These are phyloP conservation scores for Huntiella abstrusa DNA, from an alignment of 2,329 filamentous ascomycete species.

Conservation along the genomic window DNA sequence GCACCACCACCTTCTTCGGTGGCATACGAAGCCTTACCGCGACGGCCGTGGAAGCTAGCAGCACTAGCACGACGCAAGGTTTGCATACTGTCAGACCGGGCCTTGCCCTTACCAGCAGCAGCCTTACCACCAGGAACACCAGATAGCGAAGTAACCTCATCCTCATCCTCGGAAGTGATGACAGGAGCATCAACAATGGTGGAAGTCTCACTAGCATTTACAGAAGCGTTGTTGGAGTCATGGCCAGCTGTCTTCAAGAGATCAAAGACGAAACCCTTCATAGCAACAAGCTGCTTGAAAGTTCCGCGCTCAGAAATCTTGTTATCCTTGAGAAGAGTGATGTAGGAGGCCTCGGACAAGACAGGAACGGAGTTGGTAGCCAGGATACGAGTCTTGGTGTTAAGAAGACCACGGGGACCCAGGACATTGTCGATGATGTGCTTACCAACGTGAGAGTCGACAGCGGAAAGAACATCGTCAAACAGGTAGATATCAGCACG, in stretches of 20 bases:
- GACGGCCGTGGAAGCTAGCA: slow-evolving; percentile 70
- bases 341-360: slow-evolving; percentile 72
- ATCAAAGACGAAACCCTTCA: slow-evolving; percentile 77
- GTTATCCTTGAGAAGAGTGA: slow-evolving; percentile 67
- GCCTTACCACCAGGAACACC: slow-evolving; percentile 52
- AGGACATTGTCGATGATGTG: slow-evolving; percentile 92
- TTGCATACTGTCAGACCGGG: slow-evolving; percentile 48
- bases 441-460: slow-evolving; percentile 92
- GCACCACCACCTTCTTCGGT: slow-evolving; percentile 48
- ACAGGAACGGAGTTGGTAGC: slow-evolving; percentile 93
- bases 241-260: slow-evolving; percentile 61
- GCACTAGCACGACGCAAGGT: slow-evolving; percentile 82
- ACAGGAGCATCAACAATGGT: slow-evolving; percentile 34
- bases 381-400: slow-evolving; percentile 73
- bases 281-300: slow-evolving; percentile 76
- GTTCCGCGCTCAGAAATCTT: slow-evolving; percentile 74
- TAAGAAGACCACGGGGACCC: slow-evolving; percentile 63
- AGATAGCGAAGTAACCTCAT: slow-evolving; percentile 47
- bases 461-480: slow-evolving; percentile 85
- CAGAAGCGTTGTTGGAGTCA: slow-evolving; percentile 22
- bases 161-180: slow-evolving; percentile 43
- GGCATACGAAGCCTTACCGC: slow-evolving; percentile 71
- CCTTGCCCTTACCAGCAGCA: slow-evolving; percentile 25
- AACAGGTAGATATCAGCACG: slow-evolving; percentile 90
- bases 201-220: slow-evolving; percentile 34